A percentile compares a stretch with the other conserved stretches of the same genome.
Evolutionary conservation across 495 filamentous ascomycete genomes (phyloP).

Genomic region (Penicillium samsonianum): DNA sequence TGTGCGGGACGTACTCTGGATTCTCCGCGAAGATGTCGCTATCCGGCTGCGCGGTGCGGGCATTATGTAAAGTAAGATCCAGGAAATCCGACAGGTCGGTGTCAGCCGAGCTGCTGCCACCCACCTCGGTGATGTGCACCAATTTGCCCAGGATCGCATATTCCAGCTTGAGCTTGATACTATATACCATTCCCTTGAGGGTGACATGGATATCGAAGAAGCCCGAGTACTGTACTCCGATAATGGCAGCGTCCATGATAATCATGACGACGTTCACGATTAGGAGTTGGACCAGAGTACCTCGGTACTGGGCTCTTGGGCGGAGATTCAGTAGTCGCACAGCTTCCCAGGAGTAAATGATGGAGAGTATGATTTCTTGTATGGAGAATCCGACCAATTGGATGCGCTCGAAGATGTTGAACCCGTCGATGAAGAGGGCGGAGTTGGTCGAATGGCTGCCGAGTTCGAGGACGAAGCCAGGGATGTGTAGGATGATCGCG

Average conservation of each 20-base stretch:
- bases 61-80: conserved; percentile 27
- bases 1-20: conserved; percentile 9
- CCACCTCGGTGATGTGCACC: conserved; percentile 32
- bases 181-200: conserved; percentile 54
- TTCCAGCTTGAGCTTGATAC: conserved; percentile 59
- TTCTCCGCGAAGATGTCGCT: conserved; percentile 15
- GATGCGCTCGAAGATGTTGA: conserved; percentile 52
- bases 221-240: conserved; percentile 47
- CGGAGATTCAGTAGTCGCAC: conserved; percentile 41
- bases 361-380: conserved; percentile 55
- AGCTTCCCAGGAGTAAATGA: conserved; percentile 52
- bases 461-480: conserved; percentile 51
- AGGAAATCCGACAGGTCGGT: conserved; percentile 35
- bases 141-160: conserved; percentile 52
- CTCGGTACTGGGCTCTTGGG: conserved; percentile 30
- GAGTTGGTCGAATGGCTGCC: conserved; percentile 43
- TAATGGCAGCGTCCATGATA: conserved; percentile 44
- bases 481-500: conserved; percentile 50
- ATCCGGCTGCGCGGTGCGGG: conserved; percentile 13
- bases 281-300: conserved; percentile 50
- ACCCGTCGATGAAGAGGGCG: conserved; percentile 21
- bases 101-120: conserved; percentile 22
- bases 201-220: conserved; percentile 51
- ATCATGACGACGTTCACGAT: conserved; percentile 52
- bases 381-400: conserved; percentile 52